A percentile compares a stretch with the other conserved stretches of the same genome.
Evolutionary conservation across 306 rosid species (phyloP).

Genomic region (Acacia crassicarpa): DNA sequence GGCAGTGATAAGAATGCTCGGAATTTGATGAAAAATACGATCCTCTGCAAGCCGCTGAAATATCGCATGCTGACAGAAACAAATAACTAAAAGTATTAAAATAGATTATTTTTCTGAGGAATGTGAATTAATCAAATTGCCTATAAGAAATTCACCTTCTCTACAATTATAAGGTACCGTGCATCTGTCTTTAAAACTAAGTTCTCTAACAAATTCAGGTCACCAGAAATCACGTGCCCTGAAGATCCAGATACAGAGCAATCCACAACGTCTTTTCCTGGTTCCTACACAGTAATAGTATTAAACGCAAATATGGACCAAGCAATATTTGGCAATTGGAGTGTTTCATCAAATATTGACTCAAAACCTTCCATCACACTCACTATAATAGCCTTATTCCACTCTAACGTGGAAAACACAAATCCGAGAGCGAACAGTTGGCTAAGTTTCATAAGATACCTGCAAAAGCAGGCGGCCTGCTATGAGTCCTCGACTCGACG

Average conservation of each 20-base stretch:
- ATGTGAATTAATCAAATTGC: constrained; percentile 20
- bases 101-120: neutral
- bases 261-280: constrained; percentile 67
- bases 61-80: constrained; percentile 71
- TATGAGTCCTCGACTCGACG: constrained; percentile 84
- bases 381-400: neutral
- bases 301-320: neutral
- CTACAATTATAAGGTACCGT: constrained; percentile 78
- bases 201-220: constrained; percentile 59
- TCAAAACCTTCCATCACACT: neutral
- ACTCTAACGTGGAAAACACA: neutral
- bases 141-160: constrained; percentile 59
- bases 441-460: constrained; percentile 34
- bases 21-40: constrained; percentile 70
- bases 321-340: constrained; percentile 6
- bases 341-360: constrained; percentile 13
- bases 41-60: constrained; percentile 85
- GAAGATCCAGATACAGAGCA: constrained; percentile 81
- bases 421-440: constrained; percentile 16
- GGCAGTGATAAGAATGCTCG: constrained; percentile 90
- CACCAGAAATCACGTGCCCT: constrained; percentile 76
- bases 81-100: constrained; percentile 21
- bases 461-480: constrained; percentile 77
- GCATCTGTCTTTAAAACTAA: constrained; percentile 66
- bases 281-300: constrained; percentile 53